phyloP scores from a whole-genome alignment of 768 basidiomycete species.

The Mycena pura region DNA sequence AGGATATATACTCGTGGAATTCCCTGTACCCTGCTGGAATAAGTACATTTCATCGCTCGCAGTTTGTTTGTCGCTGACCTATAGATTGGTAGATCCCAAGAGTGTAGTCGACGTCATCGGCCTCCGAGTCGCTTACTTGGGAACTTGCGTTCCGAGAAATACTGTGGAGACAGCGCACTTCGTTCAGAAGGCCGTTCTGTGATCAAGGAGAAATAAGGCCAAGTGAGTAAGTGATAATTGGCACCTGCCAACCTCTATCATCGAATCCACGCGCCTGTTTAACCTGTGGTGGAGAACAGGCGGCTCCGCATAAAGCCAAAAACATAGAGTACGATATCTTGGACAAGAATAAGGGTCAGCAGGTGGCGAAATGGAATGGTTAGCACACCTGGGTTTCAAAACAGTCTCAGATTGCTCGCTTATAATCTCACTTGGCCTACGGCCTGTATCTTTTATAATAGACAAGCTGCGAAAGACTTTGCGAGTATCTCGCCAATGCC shows the following conservation, averaged over 20 bases:
- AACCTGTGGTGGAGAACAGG: slow-evolving; percentile 69
- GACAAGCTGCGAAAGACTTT: slow-evolving; percentile 85
- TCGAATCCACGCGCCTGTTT: slow-evolving; percentile 83
- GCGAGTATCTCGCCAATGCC: slow-evolving; percentile 96
- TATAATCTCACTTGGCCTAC: slow-evolving; percentile 71
- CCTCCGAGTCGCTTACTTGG: not conserved
- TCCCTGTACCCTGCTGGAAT: slow-evolving; percentile 83
- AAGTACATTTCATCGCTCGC: not conserved
- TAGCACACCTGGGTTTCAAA: slow-evolving; percentile 57
- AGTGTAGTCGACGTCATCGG: slow-evolving; percentile 63
- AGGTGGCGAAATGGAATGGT: not conserved
- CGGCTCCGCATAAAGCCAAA: slow-evolving; percentile 89
- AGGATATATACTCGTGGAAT: slow-evolving; percentile 73
- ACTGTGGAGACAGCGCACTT: slow-evolving; percentile 64
- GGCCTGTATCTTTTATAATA: slow-evolving; percentile 76
- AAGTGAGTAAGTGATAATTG: not conserved
- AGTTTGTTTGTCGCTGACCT: slow-evolving; percentile 51
- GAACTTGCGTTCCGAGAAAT: slow-evolving; percentile 10
- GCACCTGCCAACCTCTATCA: slow-evolving; percentile 72
- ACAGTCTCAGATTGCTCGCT: slow-evolving; percentile 59
- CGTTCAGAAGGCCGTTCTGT: slow-evolving; percentile 81
- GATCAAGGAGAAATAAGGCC: not conserved
- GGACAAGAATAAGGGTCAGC: not conserved
- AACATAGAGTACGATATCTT: slow-evolving; percentile 85
- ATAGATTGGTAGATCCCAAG: slow-evolving; percentile 95